Conservation (phyloP, 192 early-diverging fungal species). For the Piromyces finnis region DNA sequence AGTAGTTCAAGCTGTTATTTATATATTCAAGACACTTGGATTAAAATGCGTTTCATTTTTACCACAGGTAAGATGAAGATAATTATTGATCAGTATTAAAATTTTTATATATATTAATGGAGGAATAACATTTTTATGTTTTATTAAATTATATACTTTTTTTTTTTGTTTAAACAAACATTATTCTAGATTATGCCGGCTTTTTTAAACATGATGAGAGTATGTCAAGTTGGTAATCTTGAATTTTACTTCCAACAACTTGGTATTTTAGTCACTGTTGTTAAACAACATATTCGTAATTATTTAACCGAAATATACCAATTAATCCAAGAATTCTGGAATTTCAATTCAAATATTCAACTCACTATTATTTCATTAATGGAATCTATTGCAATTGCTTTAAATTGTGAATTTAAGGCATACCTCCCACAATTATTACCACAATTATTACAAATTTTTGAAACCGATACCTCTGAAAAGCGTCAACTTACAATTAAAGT, state of each 20-base stretch:
- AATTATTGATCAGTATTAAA: not conserved
- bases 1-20: constrained; percentile 78
- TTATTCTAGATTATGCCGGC: constrained; percentile 66
- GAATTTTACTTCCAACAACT: constrained; percentile 86
- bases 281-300: constrained; percentile 75
- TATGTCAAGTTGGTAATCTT: constrained; percentile 54
- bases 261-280: constrained; percentile 59
- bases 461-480: constrained; percentile 50
- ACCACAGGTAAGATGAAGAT: constrained; percentile 59
- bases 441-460: constrained; percentile 70
- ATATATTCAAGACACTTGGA: constrained; percentile 78
- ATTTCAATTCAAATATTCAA: constrained; percentile 44
- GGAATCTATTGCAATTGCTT: constrained; percentile 64
- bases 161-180: no score
- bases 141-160: no score
- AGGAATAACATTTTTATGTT: no score
- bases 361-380: constrained; percentile 70
- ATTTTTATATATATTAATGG: no score
- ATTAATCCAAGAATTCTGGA: constrained; percentile 63
- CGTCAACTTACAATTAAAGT: constrained; percentile 43
- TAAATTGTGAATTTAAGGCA: constrained; percentile 76
- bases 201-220: constrained; percentile 68
- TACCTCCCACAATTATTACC: constrained; percentile 65
- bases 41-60: constrained; percentile 78
- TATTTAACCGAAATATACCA: constrained; percentile 64